These are phyloP conservation scores for Westerdykella ornata DNA, from an alignment of 2,329 filamentous ascomycete genomes.

Conservation along the genomic window DNA sequence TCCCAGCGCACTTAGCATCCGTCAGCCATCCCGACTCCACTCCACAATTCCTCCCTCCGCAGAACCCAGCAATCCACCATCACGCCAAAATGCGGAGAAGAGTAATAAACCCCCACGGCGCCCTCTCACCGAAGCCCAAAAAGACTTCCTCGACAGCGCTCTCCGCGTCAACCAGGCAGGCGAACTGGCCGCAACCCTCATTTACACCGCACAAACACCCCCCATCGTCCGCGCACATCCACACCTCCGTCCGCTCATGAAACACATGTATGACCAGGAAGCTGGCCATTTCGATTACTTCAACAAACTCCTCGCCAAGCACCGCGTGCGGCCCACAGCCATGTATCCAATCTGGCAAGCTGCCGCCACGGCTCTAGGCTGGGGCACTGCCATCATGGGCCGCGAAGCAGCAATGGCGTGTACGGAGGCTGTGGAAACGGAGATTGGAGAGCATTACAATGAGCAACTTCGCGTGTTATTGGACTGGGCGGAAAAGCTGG, in stretches of 20 bases:
- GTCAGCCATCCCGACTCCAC: conserved; percentile 3
- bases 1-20: conserved; percentile 13
- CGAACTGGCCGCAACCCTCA: conserved; percentile 91
- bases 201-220: conserved; percentile 85
- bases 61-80: conserved; percentile 6
- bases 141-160: conserved; percentile 36
- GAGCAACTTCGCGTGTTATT: conserved; percentile 76
- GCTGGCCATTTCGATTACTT: conserved; percentile 80
- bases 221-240: conserved; percentile 73
- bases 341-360: conserved; percentile 87
- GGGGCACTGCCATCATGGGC: conserved; percentile 82
- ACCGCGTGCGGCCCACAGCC: conserved; percentile 84
- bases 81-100: conserved; percentile 5
- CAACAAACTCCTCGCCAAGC: conserved; percentile 72
- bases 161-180: conserved; percentile 96
- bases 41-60: conserved; percentile 2
- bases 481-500: conserved; percentile 71
- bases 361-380: conserved; percentile 74
- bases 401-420: conserved; percentile 97
- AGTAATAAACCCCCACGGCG: conserved; percentile 4
- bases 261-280: conserved; percentile 98
- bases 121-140: conserved; percentile 28
- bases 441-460: conserved; percentile 96
- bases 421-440: conserved; percentile 95
- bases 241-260: conserved; percentile 83